Conservation (phyloP, 345 rosid species). For the Triadica sebifera region DNA sequence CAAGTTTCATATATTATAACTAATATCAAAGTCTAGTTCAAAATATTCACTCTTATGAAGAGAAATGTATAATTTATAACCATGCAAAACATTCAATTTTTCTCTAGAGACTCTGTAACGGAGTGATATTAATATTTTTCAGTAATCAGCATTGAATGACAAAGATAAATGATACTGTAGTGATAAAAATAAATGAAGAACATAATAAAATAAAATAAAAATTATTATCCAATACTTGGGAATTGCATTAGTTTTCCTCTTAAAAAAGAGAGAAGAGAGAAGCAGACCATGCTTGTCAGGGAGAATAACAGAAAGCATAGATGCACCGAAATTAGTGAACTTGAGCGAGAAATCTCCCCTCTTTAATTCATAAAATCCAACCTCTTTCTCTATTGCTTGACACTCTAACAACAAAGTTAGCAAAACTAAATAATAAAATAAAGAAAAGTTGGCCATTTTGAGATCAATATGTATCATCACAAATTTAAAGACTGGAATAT, state of each 20-base stretch:
- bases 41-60: too few relatives aligned
- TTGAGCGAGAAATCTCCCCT: slow-evolving; percentile 40
- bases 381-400: slow-evolving; percentile 9
- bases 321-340: slow-evolving; percentile 66
- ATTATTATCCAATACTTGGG: too few relatives aligned
- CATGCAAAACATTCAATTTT: too few relatives aligned
- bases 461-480: background rate
- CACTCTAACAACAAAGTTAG: slow-evolving; percentile 11
- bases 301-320: slow-evolving; percentile 49
- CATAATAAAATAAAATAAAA: background rate
- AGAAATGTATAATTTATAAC: too few relatives aligned
- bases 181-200: background rate
- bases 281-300: slow-evolving; percentile 55
- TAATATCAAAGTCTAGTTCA: too few relatives aligned
- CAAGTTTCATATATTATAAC: background rate
- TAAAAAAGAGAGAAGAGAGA: background rate
- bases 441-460: background rate
- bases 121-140: too few relatives aligned
- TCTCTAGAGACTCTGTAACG: too few relatives aligned
- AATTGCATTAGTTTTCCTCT: too few relatives aligned
- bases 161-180: too few relatives aligned
- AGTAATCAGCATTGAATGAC: too few relatives aligned
- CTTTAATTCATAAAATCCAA: slow-evolving; percentile 39
- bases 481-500: background rate
- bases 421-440: slow-evolving; percentile 1